Base-by-base conservation (phyloP, 192 early-diverging fungal genomes). In the Coemansia sp. region DNA sequence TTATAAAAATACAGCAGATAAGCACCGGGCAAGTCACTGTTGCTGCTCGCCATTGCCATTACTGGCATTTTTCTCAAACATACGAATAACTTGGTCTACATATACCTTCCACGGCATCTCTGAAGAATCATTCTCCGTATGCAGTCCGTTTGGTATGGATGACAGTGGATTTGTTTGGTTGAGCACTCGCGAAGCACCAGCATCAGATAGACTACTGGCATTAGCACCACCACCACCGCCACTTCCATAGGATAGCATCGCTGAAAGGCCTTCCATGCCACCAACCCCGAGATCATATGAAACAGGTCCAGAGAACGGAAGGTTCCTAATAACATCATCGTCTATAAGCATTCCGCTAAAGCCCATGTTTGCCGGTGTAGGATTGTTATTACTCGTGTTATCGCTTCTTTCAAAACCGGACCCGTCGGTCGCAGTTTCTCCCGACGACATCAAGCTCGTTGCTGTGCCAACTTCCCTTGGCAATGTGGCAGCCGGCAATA, bases 21-120 rank as follows among this genome's bases (percentile, higher is more conserved):
- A 0, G 26, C 26, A 26, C 26, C 26, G 3, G 26, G 26, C 1
- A 26, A 26, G 26, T 26, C 26, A 26, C 26, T 26, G 26, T 26
- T 26, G 26, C 26, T 26, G 26, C 3, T 26, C 6, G 37, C 39
- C 39, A 37, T 13, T 40, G 32, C 15, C 15, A 23, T 57, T 39
- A 16, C 26, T 57, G 59, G 5, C 26, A 32, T 4, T 60, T 13
- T 58, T 58, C 54, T 63, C 62, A 40, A 79, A 74, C 72, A 79
- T 71, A 19, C 77, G 77, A 42, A 80, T 69, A n/a, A 80, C 63
- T 53, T 80, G 72, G 66, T 59, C 70, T 48, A 80, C 65, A 53
- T 75, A 80, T 44, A 75, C 72, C 42, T 56, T 74, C 77, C 77
- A 74, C 3, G 72, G 69, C 13, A 64, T 66, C 23, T 73, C 75